Percentiles rank a stretch among this genome's conserved stretches.
These are phyloP conservation scores for Monosporascus sp. DNA, from an alignment of 2,329 filamentous ascomycete species.

Conservation along the genomic window DNA sequence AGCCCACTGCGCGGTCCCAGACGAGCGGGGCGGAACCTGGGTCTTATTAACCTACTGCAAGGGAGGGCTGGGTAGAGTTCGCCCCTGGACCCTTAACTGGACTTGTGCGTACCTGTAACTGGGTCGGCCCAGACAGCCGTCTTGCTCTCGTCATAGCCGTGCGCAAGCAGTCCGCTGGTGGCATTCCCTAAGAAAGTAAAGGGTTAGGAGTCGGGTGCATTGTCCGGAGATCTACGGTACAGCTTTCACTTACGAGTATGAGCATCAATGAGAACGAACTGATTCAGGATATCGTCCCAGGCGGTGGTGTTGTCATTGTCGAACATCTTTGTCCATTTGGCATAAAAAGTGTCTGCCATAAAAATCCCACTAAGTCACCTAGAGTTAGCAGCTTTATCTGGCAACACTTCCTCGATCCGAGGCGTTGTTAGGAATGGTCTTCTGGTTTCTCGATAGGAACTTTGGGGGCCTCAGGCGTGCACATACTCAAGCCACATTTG, in stretches of 20 bases:
- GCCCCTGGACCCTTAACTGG: background rate
- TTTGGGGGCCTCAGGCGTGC: background rate
- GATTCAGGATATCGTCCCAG: conserved; percentile 33
- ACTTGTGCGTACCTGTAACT: conserved; percentile 30
- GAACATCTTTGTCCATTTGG: conserved; percentile 28
- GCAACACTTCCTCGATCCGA: too few relatives aligned
- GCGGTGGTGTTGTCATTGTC: conserved; percentile 28
- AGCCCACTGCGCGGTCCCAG: conserved; percentile 46
- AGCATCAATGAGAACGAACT: conserved; percentile 33
- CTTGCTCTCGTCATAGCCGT: conserved; percentile 46
- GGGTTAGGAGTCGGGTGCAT: background rate
- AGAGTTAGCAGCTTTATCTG: too few relatives aligned
- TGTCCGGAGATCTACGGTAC: background rate
- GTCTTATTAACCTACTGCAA: conserved; percentile 27
- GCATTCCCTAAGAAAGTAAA: conserved; percentile 14
- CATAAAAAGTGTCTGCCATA: conserved; percentile 37
- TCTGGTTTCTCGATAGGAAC: background rate
- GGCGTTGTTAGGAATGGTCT: too few relatives aligned
- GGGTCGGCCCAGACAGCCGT: conserved; percentile 43
- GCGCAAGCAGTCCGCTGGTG: conserved; percentile 38
- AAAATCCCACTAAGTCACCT: conserved; percentile 31
- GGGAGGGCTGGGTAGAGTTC: background rate
- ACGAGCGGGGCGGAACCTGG: conserved; percentile 45
- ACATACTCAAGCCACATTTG: conserved; percentile 42
- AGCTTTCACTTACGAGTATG: conserved; percentile 25